Percentiles rank a stretch among this genome's conserved stretches.
phyloP scores from a whole-genome alignment of 352 stramenopile genomes.

The Albugo laibachii region DNA sequence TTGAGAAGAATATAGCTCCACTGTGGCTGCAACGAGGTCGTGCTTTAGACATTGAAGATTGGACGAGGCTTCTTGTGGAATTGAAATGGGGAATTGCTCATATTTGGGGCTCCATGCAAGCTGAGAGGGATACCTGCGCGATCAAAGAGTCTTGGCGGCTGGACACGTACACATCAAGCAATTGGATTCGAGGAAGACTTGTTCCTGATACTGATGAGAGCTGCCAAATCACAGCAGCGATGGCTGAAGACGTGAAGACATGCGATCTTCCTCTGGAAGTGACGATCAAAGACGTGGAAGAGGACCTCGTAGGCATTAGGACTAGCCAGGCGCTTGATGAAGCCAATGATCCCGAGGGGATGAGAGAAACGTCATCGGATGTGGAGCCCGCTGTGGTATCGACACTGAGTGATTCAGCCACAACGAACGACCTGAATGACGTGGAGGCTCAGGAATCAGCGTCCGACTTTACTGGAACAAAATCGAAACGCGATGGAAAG shows the following conservation, averaged over 20 bases:
- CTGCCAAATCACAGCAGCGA: background rate
- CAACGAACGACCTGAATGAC: no score
- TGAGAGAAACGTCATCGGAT: no score
- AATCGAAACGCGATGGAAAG: no score
- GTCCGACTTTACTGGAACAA: no score
- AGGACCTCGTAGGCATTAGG: conserved; percentile 10
- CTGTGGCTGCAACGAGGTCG: conserved; percentile 70
- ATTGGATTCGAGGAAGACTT: conserved; percentile 69
- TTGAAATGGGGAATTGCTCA: conserved; percentile 66
- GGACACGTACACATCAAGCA: conserved; percentile 73
- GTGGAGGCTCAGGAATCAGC: no score
- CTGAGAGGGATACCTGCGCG: conserved; percentile 1
- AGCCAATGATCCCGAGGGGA: no score
- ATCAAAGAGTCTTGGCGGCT: conserved; percentile 57
- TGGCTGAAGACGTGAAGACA: no score
- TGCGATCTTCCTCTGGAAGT: no score
- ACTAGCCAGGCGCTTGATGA: background rate
- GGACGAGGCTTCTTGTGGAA: conserved; percentile 62
- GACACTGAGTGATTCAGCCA: no score
- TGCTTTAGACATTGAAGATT: conserved; percentile 70
- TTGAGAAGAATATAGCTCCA: conserved; percentile 19
- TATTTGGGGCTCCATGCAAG: conserved; percentile 19
- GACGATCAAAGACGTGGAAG: background rate
- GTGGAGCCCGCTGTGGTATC: no score
- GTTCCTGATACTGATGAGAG: conserved; percentile 59